Conservation (phyloP, 108 stramenopile species). For the Phaeodactylum tricornutum region DNA sequence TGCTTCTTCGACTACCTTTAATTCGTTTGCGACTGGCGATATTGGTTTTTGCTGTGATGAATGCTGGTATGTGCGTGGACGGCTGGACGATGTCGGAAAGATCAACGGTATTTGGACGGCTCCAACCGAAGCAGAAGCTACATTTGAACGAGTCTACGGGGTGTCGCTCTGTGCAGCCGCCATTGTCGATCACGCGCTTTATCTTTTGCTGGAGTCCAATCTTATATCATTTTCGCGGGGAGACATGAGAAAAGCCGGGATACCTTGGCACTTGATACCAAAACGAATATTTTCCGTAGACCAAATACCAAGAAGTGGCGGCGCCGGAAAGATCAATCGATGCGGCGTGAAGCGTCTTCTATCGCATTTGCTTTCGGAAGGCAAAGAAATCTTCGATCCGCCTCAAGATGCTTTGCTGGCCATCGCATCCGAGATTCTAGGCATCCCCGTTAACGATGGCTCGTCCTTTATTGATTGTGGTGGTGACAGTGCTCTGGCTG, state of each 20-base stretch:
- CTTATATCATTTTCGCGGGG: constrained; percentile 17
- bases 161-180: neutral
- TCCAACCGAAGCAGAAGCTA: constrained; percentile 21
- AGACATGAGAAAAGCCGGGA: constrained; percentile 12
- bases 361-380: no score
- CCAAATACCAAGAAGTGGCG: no score
- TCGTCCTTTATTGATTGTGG: constrained; percentile 39
- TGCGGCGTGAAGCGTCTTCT: no score
- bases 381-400: no score
- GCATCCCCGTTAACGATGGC: no score
- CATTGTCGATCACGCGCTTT: constrained; percentile 11
- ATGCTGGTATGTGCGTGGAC: constrained; percentile 25
- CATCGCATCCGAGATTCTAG: no score
- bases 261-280: constrained; percentile 34
- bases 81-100: constrained; percentile 25
- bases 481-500: constrained; percentile 27
- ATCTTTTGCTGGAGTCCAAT: constrained; percentile 7
- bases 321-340: no score
- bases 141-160: constrained; percentile 5
- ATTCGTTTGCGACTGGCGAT: constrained; percentile 27
- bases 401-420: no score
- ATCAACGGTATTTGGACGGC: constrained; percentile 27
- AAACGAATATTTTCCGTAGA: constrained; percentile 10
- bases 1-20: neutral
- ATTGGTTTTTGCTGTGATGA: constrained; percentile 25